A percentile compares a stretch with the other conserved stretches of the same genome.
Conservation (phyloP, 179 eudicot genomes). For the Heliamphora pulchella region DNA sequence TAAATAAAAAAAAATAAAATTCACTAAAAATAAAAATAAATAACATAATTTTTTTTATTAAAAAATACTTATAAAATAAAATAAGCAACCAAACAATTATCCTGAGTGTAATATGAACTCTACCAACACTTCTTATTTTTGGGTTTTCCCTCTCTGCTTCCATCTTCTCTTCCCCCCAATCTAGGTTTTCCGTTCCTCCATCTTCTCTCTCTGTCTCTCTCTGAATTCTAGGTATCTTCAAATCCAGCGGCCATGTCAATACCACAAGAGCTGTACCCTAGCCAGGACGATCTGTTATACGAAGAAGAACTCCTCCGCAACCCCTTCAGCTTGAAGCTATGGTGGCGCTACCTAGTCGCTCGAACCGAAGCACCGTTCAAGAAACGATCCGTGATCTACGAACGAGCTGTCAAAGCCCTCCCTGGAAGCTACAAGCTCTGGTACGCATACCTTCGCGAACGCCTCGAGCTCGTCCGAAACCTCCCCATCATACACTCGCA, state of each 20-base stretch:
- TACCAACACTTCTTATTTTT: too few species aligned
- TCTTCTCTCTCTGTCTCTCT: not conserved
- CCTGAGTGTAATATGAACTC: too few species aligned
- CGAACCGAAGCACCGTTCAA: slow-evolving; percentile 46
- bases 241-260: not conserved
- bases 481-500: slow-evolving; percentile 56
- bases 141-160: too few species aligned
- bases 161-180: too few species aligned
- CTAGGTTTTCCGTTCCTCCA: too few species aligned
- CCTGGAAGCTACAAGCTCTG: slow-evolving; percentile 96
- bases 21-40: too few species aligned
- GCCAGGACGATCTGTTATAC: slow-evolving; percentile 7
- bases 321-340: slow-evolving; percentile 67
- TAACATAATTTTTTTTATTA: too few species aligned
- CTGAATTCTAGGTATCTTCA: not conserved
- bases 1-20: too few species aligned
- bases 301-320: slow-evolving; percentile 26
- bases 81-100: too few species aligned
- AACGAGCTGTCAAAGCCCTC: slow-evolving; percentile 70
- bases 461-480: slow-evolving; percentile 57
- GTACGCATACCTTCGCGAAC: slow-evolving; percentile 86
- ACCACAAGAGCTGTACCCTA: slow-evolving; percentile 10
- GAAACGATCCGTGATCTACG: slow-evolving; percentile 63
- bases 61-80: too few species aligned
- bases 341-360: slow-evolving; percentile 91